These are phyloP conservation scores for Trypanosoma lewisi DNA, from an alignment of 208 protist species.

Conservation along the genomic window DNA sequence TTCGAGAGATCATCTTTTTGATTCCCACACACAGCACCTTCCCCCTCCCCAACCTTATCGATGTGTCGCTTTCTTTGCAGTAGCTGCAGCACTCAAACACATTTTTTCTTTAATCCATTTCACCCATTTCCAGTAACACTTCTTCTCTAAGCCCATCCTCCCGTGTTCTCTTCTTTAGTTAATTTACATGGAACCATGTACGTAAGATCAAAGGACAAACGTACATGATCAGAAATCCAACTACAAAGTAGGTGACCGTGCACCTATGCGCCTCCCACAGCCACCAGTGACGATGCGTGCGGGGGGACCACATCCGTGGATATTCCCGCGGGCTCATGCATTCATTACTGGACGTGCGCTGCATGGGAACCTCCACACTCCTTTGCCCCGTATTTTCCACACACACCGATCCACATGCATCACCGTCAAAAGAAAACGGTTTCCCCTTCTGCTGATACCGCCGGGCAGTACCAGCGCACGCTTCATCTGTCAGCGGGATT, in stretches of 20 bases:
- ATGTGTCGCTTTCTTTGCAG: too few species aligned
- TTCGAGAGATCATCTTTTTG: too few species aligned
- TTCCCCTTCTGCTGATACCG: background rate
- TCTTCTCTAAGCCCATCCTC: too few species aligned
- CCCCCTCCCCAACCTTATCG: too few species aligned
- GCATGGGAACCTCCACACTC: background rate
- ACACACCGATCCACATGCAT: background rate
- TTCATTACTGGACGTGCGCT: background rate
- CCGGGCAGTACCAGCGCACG: background rate
- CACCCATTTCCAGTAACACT: too few species aligned
- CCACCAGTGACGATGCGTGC: conserved; percentile 71
- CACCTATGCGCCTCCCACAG: conserved; percentile 64
- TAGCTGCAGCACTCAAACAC: too few species aligned
- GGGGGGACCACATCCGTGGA: conserved; percentile 55
- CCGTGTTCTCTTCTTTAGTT: too few species aligned
- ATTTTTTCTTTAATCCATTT: too few species aligned
- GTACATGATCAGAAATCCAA: conserved; percentile 40
- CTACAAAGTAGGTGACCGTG: conserved; percentile 47
- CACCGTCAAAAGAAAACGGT: too few species aligned
- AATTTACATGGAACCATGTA: conserved; percentile 32
- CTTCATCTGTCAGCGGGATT: background rate
- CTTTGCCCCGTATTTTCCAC: background rate
- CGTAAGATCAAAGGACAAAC: conserved; percentile 42
- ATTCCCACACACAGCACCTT: too few species aligned
- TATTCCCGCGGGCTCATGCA: background rate